Evolutionary conservation across 108 stramenopile genomes (phyloP).

Genomic region (Mediolabrus comicus): DNA sequence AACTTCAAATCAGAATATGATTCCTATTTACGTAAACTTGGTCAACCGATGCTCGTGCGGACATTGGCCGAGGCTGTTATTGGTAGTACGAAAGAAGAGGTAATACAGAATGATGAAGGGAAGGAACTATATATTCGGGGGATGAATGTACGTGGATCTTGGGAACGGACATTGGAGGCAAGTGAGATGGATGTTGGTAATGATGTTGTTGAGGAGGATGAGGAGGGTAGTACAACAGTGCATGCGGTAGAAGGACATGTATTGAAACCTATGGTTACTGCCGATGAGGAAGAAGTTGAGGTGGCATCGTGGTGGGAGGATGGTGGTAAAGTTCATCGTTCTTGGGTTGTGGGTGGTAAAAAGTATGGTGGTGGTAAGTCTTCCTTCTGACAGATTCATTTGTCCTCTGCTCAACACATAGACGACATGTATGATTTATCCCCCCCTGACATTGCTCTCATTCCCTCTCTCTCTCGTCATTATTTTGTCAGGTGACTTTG

Average conservation of each 20-base stretch:
- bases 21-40: slow-evolving; percentile 64
- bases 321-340: slow-evolving; percentile 63
- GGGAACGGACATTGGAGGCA: slow-evolving; percentile 72
- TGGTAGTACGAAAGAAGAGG: slow-evolving; percentile 68
- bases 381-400: no score
- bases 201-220: not conserved
- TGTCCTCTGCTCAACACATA: no score
- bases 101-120: slow-evolving; percentile 61
- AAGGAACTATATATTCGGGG: slow-evolving; percentile 58
- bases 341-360: slow-evolving; percentile 72
- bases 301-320: slow-evolving; percentile 85
- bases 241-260: slow-evolving; percentile 38
- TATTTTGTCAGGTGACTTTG: slow-evolving; percentile 49
- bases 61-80: slow-evolving; percentile 69
- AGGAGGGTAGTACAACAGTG: not conserved
- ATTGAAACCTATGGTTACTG: slow-evolving; percentile 52
- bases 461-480: not conserved
- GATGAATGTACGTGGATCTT: slow-evolving; percentile 69
- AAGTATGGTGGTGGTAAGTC: slow-evolving; percentile 72
- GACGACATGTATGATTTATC: no score
- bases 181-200: slow-evolving; percentile 10
- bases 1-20: slow-evolving; percentile 74
- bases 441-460: no score
- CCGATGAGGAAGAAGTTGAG: slow-evolving; percentile 67
- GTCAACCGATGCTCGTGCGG: slow-evolving; percentile 74